These are phyloP conservation scores for Esteya vermicola DNA, from an alignment of 2,329 filamentous ascomycete genomes.

Conservation along the genomic window DNA sequence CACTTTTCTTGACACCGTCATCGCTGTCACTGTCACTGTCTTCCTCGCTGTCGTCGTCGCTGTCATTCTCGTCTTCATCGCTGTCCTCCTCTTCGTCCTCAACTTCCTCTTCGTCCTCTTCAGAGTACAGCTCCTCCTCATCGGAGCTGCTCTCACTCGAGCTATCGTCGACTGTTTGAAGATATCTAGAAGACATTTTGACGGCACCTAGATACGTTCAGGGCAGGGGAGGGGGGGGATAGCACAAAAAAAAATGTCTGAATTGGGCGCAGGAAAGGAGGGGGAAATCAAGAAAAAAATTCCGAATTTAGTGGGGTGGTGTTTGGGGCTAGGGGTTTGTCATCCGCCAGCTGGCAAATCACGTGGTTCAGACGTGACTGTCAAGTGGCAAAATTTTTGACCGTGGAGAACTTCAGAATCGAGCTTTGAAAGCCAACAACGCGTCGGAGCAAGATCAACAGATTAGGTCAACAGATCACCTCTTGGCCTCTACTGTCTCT, in stretches of 20 bases:
- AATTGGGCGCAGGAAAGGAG: neutral
- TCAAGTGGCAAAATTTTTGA: neutral
- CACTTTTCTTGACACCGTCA: slow-evolving; percentile 48
- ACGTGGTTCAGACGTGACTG: neutral
- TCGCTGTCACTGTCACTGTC: slow-evolving; percentile 23
- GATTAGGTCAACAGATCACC: neutral
- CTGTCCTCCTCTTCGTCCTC: slow-evolving; percentile 48
- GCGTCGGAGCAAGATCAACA: no score
- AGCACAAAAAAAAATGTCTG: neutral
- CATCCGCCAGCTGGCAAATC: neutral
- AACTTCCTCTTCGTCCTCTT: slow-evolving; percentile 49
- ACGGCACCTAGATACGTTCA: neutral
- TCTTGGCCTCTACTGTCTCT: no score
- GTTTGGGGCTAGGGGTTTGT: neutral
- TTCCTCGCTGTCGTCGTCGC: slow-evolving; percentile 29
- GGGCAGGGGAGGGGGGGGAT: no score
- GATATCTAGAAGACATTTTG: slow-evolving; percentile 68
- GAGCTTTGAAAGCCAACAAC: no score
- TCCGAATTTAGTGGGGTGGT: slow-evolving; percentile 1
- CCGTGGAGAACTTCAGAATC: no score
- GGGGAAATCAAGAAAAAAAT: neutral
- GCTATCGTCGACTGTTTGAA: slow-evolving; percentile 83
- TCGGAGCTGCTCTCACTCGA: slow-evolving; percentile 92
- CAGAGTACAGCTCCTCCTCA: slow-evolving; percentile 88
- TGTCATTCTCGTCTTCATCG: slow-evolving; percentile 47